Percentiles rank a stretch among this genome's conserved stretches.
phyloP scores from a whole-genome alignment of 176 grass and related monocot species.

The Cenchrus americanus region DNA sequence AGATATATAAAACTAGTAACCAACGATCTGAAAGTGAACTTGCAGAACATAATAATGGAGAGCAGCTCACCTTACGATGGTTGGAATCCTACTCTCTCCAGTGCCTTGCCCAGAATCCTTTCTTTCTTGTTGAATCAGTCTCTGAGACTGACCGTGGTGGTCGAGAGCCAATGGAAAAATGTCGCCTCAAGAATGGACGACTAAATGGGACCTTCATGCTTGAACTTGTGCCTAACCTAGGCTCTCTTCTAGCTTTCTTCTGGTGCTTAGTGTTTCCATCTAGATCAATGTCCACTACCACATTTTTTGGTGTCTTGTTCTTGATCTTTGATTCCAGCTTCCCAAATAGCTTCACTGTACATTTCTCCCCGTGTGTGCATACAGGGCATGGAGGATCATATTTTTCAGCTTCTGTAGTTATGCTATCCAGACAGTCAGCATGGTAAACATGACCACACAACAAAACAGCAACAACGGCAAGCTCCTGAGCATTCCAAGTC shows the following conservation, averaged over 20 bases:
- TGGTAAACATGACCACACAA: conserved; percentile 88
- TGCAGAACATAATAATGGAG: background rate
- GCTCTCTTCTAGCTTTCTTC: conserved; percentile 41
- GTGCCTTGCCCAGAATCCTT: conserved; percentile 78
- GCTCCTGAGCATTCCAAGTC: conserved; percentile 60
- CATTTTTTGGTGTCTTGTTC: conserved; percentile 56
- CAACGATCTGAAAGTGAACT: background rate
- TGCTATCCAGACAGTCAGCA: conserved; percentile 87
- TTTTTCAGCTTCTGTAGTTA: conserved; percentile 77
- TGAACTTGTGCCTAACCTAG: conserved; percentile 54
- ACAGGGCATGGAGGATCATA: conserved; percentile 85
- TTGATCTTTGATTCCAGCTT: conserved; percentile 64
- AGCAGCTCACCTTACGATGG: conserved; percentile 40
- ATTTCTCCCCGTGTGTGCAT: conserved; percentile 80
- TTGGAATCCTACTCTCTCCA: conserved; percentile 51
- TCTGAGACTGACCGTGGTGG: conserved; percentile 37
- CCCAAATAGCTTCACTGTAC: conserved; percentile 68
- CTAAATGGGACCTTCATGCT: conserved; percentile 67
- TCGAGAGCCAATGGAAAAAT: conserved; percentile 75
- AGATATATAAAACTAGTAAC: conserved; percentile 17
- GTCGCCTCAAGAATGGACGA: conserved; percentile 65
- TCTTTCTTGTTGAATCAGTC: conserved; percentile 63
- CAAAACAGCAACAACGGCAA: conserved; percentile 77
- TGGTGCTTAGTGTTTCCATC: conserved; percentile 48
- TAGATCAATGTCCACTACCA: conserved; percentile 49